phyloP scores from a whole-genome alignment of 2,329 filamentous ascomycete genomes.

The Trichoderma polysporum region DNA sequence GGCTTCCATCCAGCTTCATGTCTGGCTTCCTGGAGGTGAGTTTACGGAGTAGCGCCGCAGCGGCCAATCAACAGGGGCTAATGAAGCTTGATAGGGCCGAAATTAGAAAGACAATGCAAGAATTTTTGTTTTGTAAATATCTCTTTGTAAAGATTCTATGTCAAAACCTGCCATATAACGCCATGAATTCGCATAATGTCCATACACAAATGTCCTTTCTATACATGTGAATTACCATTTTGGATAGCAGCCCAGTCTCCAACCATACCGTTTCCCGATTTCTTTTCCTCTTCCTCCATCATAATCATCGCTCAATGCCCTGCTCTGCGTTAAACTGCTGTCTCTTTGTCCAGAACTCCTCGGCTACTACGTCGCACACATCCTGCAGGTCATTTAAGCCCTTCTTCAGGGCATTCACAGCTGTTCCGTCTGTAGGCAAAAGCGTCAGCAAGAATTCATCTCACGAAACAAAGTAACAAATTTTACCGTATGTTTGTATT shows the following conservation, averaged over 20 bases:
- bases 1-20: slow-evolving; percentile 87
- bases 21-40: slow-evolving; percentile 89
- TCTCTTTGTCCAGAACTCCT: slow-evolving; percentile 72
- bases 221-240: slow-evolving; percentile 25
- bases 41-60: slow-evolving; percentile 16
- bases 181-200: slow-evolving; percentile 31
- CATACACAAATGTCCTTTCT: slow-evolving; percentile 18
- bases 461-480: background rate
- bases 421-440: slow-evolving; percentile 64
- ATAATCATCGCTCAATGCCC: slow-evolving; percentile 34
- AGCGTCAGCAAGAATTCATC: slow-evolving; percentile 23
- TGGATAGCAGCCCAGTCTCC: background rate
- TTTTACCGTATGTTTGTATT: slow-evolving; percentile 92
- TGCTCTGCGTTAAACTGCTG: slow-evolving; percentile 38
- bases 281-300: background rate
- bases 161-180: slow-evolving; percentile 34
- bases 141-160: slow-evolving; percentile 30
- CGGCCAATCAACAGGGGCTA: slow-evolving; percentile 17
- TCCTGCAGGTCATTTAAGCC: slow-evolving; percentile 86
- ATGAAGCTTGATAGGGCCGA: slow-evolving; percentile 46
- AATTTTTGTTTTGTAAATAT: slow-evolving; percentile 38
- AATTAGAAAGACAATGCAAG: slow-evolving; percentile 46
- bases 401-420: slow-evolving; percentile 84
- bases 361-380: slow-evolving; percentile 88
- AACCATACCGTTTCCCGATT: slow-evolving; percentile 17